These are phyloP conservation scores for Umbelopsis isabellina DNA, from an alignment of 192 early-diverging fungal species.

Conservation along the genomic window DNA sequence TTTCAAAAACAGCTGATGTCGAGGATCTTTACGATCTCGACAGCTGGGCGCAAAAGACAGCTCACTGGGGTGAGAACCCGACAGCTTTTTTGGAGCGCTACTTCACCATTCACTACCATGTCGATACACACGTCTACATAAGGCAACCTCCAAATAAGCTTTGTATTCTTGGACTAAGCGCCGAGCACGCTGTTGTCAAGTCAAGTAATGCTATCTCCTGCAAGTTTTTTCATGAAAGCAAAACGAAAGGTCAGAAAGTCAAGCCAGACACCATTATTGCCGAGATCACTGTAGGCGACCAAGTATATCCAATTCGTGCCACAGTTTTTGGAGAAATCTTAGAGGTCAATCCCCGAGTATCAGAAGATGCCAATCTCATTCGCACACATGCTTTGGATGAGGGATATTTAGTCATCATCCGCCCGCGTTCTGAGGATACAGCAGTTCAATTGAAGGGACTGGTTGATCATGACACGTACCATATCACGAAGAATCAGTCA, in stretches of 20 bases:
- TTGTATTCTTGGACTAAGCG: conserved; percentile 9
- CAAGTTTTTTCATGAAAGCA: conserved; percentile 14
- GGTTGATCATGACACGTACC: neutral
- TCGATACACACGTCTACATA: neutral
- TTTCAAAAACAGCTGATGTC: conserved; percentile 4
- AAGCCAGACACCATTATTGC: conserved; percentile 4
- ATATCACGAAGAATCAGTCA: neutral
- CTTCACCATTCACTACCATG: conserved; percentile 13
- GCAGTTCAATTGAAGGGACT: neutral
- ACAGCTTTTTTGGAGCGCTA: neutral
- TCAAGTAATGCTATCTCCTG: neutral
- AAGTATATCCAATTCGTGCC: neutral
- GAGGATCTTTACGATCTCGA: conserved; percentile 16
- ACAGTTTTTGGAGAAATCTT: conserved; percentile 4
- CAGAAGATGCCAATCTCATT: neutral
- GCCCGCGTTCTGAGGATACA: neutral
- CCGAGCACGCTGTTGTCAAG: neutral
- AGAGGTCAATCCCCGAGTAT: conserved; percentile 9
- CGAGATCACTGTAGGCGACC: conserved; percentile 2
- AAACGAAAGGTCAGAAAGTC: conserved; percentile 15
- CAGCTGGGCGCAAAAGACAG: neutral
- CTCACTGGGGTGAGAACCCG: neutral
- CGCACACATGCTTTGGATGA: conserved; percentile 15
- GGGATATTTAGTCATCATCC: neutral
- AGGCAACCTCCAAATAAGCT: conserved; percentile 15